Base-by-base conservation (phyloP, 139 green algal genomes). In the Coelastrella sp. region DNA sequence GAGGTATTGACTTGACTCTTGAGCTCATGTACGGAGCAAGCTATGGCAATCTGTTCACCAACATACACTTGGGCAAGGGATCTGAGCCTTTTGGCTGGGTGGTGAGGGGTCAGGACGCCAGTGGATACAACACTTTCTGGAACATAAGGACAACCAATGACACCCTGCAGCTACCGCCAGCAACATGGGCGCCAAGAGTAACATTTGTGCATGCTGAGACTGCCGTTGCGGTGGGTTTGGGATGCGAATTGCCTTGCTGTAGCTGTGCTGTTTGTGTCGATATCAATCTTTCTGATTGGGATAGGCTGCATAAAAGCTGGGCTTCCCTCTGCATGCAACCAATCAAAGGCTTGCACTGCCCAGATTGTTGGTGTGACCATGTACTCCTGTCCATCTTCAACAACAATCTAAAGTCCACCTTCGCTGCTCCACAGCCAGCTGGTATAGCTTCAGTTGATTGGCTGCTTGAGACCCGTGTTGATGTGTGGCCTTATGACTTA, bases 21-120 rank as follows among this genome's bases (percentile, higher is more conserved):
- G 78, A 84, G 78, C 60, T 84, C 1, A 84, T 62, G 43, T 84
- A 84, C 25, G 78, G 51, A 1, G 78, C 78, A 27, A 8, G 37
- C 23, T 84, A 84, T 50, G 40, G 57, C 60, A 84, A 84, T 27
- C 30, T 84, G 35, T 84, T 74, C 60, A 84, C 78, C 17, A 74
- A 84, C 59, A 40, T 84, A 17, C 43, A 75, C 23, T 45, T 84
- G 23, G 78, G 78, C 1, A 2, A 15, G 11, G 78, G 51, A 4
- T 62, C 60, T 27, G 48, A 84, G 59, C 78, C 78, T 5, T 84
- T 84, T 66, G 78, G 78, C 30, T 84, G 78, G 78, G 35, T 62
- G 6, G 48, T 11, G 3, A 45, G 78, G 9, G 78, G 78, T 4
- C 78, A 84, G 38, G 78, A 84, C 35, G 38, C 27, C 6, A 67